These are phyloP conservation scores for Trebouxia sp. DNA, from an alignment of 139 green algal species.

Conservation along the genomic window DNA sequence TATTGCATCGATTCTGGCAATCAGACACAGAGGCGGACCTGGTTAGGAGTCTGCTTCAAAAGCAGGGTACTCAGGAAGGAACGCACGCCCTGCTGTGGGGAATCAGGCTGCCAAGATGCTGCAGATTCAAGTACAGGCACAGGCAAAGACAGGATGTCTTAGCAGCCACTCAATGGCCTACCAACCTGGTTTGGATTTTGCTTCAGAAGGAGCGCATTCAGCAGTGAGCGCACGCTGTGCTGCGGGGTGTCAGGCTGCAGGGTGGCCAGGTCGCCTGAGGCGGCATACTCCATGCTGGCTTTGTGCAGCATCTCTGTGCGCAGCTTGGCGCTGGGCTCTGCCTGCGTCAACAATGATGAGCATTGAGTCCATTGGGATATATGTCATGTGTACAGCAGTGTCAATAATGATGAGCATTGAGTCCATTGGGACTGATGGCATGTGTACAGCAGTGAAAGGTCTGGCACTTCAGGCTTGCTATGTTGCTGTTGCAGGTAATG, in stretches of 20 bases:
- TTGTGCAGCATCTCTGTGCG: not conserved
- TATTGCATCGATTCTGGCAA: too few relatives aligned
- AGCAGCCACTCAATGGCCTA: not conserved
- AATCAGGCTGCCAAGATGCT: not conserved
- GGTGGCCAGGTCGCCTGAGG: not conserved
- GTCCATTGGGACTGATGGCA: not conserved
- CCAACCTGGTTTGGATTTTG: not conserved
- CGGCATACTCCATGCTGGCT: not conserved
- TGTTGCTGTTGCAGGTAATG: not conserved
- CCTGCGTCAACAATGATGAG: not conserved
- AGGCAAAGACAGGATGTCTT: not conserved
- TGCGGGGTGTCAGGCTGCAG: conserved; percentile 7
- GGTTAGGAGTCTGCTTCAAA: conserved; percentile 1
- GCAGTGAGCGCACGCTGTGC: not conserved
- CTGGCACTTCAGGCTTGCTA: not conserved
- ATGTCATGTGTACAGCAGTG: not conserved
- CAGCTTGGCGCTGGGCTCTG: not conserved
- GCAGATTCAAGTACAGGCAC: not conserved
- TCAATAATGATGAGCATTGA: not conserved
- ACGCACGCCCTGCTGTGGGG: not conserved
- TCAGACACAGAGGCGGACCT: too few relatives aligned
- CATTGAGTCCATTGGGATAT: not conserved
- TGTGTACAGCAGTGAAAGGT: not conserved
- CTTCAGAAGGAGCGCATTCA: not conserved
- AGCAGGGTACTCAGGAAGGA: not conserved